phyloP scores from a whole-genome alignment of 2,329 filamentous ascomycete species.

The Coniochaeta hoffmannii region DNA sequence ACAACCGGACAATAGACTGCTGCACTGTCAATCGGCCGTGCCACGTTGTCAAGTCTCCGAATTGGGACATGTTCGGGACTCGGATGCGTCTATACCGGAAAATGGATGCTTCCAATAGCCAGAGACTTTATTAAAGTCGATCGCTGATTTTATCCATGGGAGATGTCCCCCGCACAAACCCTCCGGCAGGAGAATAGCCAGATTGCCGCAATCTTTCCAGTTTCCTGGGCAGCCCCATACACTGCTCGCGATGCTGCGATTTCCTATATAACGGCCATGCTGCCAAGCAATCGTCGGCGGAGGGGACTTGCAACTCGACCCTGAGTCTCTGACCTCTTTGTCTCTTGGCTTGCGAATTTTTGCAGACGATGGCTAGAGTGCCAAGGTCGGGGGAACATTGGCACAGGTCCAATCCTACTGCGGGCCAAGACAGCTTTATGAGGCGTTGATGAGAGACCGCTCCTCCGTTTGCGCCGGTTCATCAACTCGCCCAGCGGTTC shows the following conservation, averaged over 20 bases:
- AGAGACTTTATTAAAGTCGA: neutral
- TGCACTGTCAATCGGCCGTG: neutral
- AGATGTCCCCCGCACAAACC: neutral
- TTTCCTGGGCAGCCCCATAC: neutral
- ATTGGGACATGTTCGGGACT: neutral
- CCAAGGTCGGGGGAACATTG: neutral
- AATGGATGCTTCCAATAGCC: neutral
- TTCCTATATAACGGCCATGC: conserved; percentile 1
- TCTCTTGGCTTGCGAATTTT: neutral
- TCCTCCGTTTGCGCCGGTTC: neutral
- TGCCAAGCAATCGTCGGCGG: neutral
- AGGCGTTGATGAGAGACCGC: neutral
- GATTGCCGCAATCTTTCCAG: neutral
- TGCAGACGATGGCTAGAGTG: neutral
- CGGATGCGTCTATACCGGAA: neutral
- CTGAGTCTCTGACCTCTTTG: neutral
- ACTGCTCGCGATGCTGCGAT: neutral
- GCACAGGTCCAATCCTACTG: neutral
- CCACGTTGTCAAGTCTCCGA: neutral
- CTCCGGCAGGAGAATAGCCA: neutral
- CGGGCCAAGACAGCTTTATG: neutral
- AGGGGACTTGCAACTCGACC: neutral
- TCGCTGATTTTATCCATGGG: neutral
- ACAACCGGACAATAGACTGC: neutral
- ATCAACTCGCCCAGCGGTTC: neutral